These are phyloP conservation scores for Auriscalpium vulgare DNA, from an alignment of 768 basidiomycete species.

Conservation along the genomic window DNA sequence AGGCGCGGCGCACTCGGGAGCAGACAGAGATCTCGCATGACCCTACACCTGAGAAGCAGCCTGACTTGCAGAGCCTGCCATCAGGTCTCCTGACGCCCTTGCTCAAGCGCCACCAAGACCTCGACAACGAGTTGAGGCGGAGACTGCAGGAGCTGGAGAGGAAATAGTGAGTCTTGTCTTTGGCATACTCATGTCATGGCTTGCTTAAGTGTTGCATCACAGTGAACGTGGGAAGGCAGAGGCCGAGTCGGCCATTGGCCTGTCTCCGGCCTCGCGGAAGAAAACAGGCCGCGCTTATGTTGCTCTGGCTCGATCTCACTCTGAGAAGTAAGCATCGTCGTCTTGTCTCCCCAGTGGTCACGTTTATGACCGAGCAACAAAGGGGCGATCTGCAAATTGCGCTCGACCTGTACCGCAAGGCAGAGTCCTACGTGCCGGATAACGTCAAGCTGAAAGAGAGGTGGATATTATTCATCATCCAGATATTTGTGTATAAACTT, in stretches of 20 bases:
- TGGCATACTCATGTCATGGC: neutral
- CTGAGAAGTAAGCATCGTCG: slow-evolving; percentile 54
- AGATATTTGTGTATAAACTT: slow-evolving; percentile 45
- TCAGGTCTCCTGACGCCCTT: slow-evolving; percentile 52
- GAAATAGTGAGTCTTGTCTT: slow-evolving; percentile 49
- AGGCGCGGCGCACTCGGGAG: slow-evolving; percentile 11
- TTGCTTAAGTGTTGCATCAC: neutral
- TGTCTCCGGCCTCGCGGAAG: slow-evolving; percentile 72
- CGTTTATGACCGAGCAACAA: too few relatives aligned
- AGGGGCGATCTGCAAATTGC: slow-evolving; percentile 75
- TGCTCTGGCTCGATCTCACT: slow-evolving; percentile 72
- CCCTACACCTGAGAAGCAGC: slow-evolving; percentile 13
- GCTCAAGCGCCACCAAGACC: slow-evolving; percentile 55
- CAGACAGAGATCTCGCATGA: slow-evolving; percentile 28
- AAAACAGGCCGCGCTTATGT: slow-evolving; percentile 79
- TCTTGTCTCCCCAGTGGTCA: too few relatives aligned
- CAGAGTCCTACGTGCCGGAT: slow-evolving; percentile 77
- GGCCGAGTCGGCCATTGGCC: slow-evolving; percentile 46
- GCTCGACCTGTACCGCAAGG: slow-evolving; percentile 75
- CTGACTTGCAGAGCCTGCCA: slow-evolving; percentile 20
- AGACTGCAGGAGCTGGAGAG: slow-evolving; percentile 63
- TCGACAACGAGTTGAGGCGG: slow-evolving; percentile 58
- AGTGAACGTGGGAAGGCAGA: slow-evolving; percentile 62
- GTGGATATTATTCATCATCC: slow-evolving; percentile 69
- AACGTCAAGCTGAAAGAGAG: slow-evolving; percentile 82